A percentile compares a stretch with the other conserved stretches of the same genome.
Conservation (phyloP, 192 early-diverging fungal species). For the Linnemannia zychae region DNA sequence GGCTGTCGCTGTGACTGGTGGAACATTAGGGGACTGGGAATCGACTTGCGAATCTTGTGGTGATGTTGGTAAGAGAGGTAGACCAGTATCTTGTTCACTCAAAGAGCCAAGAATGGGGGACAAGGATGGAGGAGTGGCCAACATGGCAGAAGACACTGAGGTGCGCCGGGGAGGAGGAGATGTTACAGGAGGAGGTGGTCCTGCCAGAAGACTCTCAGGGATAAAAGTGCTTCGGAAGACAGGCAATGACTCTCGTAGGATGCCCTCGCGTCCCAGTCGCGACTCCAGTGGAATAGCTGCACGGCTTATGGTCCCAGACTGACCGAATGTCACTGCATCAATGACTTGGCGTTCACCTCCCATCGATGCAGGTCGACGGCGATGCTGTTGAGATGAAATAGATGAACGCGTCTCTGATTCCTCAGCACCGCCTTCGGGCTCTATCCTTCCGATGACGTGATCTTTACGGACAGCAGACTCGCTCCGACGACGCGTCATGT, state of each 20-base stretch:
- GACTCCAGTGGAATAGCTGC: not conserved
- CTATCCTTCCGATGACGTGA: no score
- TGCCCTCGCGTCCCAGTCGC: not conserved
- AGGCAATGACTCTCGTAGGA: not conserved
- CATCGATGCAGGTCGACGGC: slow-evolving; percentile 12
- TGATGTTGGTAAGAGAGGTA: not conserved
- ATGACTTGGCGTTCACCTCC: not conserved
- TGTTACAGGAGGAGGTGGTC: slow-evolving; percentile 22
- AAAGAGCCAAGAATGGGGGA: slow-evolving; percentile 7
- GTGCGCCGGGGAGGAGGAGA: not conserved
- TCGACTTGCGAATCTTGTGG: not conserved
- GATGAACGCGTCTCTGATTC: not conserved
- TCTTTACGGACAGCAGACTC: slow-evolving; percentile 10
- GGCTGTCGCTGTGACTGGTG: not conserved
- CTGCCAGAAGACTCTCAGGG: slow-evolving; percentile 32
- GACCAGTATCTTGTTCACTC: no score
- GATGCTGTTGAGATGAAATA: slow-evolving; percentile 1
- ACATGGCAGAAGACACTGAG: slow-evolving; percentile 15
- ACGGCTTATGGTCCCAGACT: not conserved
- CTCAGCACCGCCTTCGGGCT: not conserved
- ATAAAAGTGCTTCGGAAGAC: slow-evolving; percentile 28
- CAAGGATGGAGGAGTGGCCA: slow-evolving; percentile 18
- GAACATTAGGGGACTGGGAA: not conserved
- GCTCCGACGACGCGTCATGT: slow-evolving; percentile 50
- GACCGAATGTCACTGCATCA: not conserved